phyloP scores from a whole-genome alignment of 106 monocot species.

The Acanthochlamys bracteata region DNA sequence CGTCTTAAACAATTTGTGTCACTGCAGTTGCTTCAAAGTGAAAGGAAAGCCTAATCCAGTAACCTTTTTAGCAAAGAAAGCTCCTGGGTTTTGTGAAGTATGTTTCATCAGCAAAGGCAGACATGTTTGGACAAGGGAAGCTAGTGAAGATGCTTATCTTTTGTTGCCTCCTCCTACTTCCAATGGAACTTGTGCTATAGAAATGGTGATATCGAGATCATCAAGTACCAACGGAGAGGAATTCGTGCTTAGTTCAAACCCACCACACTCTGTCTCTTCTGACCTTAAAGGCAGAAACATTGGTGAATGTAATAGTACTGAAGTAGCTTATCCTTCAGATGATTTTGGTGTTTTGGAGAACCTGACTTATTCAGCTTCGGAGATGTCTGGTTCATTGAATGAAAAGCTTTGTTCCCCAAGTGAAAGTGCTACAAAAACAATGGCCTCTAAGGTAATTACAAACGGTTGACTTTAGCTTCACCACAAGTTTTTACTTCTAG shows the following conservation, averaged over 20 bases:
- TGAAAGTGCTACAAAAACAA: not conserved
- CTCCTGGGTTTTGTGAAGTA: constrained; percentile 70
- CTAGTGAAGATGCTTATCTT: constrained; percentile 8
- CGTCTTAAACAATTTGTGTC: not conserved
- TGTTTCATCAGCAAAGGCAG: constrained; percentile 65
- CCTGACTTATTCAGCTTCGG: not conserved
- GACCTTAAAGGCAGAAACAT: not conserved
- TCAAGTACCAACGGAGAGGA: not conserved
- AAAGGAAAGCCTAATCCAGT: constrained; percentile 31
- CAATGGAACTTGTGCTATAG: constrained; percentile 14
- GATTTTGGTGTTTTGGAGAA: constrained; percentile 1
- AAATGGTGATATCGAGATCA: constrained; percentile 15
- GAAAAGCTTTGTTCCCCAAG: not conserved
- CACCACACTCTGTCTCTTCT: constrained; percentile 2
- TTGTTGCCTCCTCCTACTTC: constrained; percentile 2
- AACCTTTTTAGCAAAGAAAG: constrained; percentile 38
- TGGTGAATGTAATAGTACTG: constrained; percentile 5
- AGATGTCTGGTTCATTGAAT: not conserved
- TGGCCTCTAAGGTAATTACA: not conserved
- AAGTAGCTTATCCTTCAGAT: not conserved
- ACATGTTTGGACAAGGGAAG: constrained; percentile 57
- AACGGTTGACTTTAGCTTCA: too few relatives aligned
- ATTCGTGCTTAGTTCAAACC: constrained; percentile 12
- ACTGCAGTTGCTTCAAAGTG: constrained; percentile 52
- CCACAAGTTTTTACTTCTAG: not conserved